Conservation (phyloP, 2,329 filamentous ascomycete species). For the Onygena corvina region DNA sequence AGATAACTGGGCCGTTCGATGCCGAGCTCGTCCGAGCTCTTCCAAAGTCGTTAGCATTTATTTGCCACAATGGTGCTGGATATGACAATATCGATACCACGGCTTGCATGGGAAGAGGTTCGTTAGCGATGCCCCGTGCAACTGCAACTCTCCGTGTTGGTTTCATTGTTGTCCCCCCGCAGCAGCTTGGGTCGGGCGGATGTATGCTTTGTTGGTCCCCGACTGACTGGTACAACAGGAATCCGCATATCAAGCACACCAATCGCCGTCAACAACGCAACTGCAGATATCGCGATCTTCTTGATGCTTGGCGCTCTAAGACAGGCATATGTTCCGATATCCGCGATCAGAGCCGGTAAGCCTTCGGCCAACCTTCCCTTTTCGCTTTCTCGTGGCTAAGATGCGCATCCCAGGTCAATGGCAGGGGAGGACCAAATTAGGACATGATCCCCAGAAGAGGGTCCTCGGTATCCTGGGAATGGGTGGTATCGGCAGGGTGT, state of each 20-base stretch:
- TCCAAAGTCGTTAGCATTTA: conserved; percentile 37
- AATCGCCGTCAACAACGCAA: conserved; percentile 37
- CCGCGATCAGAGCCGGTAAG: conserved; percentile 32
- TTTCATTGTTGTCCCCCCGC: not conserved
- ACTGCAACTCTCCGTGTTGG: not conserved
- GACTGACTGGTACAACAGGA: conserved; percentile 16
- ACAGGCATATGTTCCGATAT: conserved; percentile 33
- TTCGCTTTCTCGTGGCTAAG: not conserved
- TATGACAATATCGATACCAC: conserved; percentile 50
- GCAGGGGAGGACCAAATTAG: conserved; percentile 32
- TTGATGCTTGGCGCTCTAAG: conserved; percentile 38
- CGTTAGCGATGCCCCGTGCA: not conserved
- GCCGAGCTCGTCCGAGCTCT: conserved; percentile 36
- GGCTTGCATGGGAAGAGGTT: conserved; percentile 38
- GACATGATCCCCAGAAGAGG: conserved; percentile 37
- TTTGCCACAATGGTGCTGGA: conserved; percentile 46
- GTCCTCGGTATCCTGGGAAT: conserved; percentile 38
- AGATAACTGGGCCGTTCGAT: conserved; percentile 39
- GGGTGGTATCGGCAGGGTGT: conserved; percentile 38
- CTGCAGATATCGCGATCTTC: conserved; percentile 38
- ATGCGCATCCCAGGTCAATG: conserved; percentile 25
- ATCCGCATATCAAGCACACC: conserved; percentile 37
- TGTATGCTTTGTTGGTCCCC: not conserved
- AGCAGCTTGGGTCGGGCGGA: not conserved
- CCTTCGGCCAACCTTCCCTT: not conserved